Base-by-base conservation (phyloP, 2,329 filamentous ascomycete species). In the Phoma herbarum region DNA sequence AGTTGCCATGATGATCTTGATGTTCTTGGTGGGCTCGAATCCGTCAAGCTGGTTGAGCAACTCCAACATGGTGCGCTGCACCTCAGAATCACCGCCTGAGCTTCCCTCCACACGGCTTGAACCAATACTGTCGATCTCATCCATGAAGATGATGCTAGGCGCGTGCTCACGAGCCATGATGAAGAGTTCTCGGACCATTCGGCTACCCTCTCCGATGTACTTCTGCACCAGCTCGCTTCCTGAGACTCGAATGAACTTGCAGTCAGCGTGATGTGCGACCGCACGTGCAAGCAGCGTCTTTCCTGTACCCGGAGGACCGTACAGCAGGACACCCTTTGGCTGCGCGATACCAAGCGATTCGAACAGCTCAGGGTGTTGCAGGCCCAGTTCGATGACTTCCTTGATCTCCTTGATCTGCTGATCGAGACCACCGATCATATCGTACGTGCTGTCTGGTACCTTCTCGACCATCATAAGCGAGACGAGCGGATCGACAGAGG, bases 381-480 rank as follows among this genome's bases (percentile, higher is more conserved):
- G 87, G 66, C 95, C 95, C 43, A 99, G 89, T 83, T 99, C 95
- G 78, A 99, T 98, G 72, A 99, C 95, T 81, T 99, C 95, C 82
- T 99, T 99, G 85, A 99, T 99, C 78, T 99, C 95, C 83, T 99
- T 98, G 83, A 99, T 98, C 78, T 99, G 95, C 79, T 99, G 94
- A 77, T 99, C 95, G 62, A 99, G 83, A 68, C 95, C 95, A 81
- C 95, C 95, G 78, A 99, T 99, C 95, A 99, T 99, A 82, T 99
- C 95, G 84, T 99, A 99, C 77, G 95, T 99, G 83, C 93, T 97
- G 84, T 99, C 95, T 16, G 95, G 95, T 16, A 99, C 95, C 85
- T 99, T 99, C 78, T 99, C 95, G 51, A 99, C 95, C 95, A 99
- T 99, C 95, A 99, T 99, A 77, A 99, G 91, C 33, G 95, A 99